Evolutionary conservation across 176 grass and related monocot genomes (phyloP), one percentile per base, ranked within the genome.

Genomic region (Bolboschoenus planiculmis): DNA sequence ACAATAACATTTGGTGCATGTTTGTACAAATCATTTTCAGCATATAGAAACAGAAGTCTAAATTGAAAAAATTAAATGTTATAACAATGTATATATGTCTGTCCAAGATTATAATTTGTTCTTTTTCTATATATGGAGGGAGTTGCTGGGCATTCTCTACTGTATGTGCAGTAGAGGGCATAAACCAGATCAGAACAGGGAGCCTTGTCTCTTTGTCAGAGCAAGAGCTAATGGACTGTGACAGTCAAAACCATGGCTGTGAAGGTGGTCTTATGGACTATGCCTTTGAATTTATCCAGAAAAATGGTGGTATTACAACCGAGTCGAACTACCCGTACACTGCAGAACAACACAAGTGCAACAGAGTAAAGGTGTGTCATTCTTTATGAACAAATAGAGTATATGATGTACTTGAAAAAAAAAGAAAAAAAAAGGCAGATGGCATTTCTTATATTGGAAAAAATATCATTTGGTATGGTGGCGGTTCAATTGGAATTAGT

Each of bases 101-200:
- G 20, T 71, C 3, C n/a, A 21, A 44, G 3, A 9, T 10, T 73
- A 20, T 48, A 50, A 71, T 7, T 48, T 30, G 18, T 40, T 24
- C 31, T 57, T 71, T 63, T 11, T 66, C 59, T 53, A 48, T 37
- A 55, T 83, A 34, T 62, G 21, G 63, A 91, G 89, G 92, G 5
- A 91, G 89, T 13, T 94, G 92, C 66, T 91, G 92, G 89, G 92
- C 92, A 0, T 94, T 94, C 87, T 87, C 92, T 11, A 84, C 92
- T 1, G 92, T 86, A 30, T 89, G 85, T 7, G 78, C 47, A 30
- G 85, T 93, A 3, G 91, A 93, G 20, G 81, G 88, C 5, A 84
- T 91, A 51, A 55, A 93, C 50, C 86, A 93, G 56, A 88, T 94
- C 47, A 36, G 53, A 53, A 91, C 79, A 0, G 92, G 92, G 7